Base-by-base conservation (phyloP, 495 filamentous ascomycete genomes). In the Penicillium ucsense region DNA sequence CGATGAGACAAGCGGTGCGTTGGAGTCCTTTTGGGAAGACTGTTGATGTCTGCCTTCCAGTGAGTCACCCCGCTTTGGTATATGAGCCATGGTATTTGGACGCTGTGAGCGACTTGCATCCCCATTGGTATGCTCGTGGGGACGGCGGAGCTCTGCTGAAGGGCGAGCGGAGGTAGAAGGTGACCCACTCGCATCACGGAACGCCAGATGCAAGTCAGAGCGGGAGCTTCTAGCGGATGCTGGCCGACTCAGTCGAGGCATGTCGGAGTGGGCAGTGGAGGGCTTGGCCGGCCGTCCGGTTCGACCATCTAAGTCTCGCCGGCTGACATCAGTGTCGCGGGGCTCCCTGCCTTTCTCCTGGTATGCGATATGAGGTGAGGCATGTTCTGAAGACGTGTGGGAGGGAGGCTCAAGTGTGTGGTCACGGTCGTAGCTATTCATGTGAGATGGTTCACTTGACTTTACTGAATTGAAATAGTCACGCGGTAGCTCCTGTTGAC, bases 301-400 rank as follows among this genome's bases (percentile, higher is more conserved):
- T 1, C 35, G 5, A 12, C 30, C 10, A 6, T 55, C 56, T 39
- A 43, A 35, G 9, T 59, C 52, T 40, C 52, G 56, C 27, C 49
- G 64, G 37, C 61, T 48, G 3, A 66, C 53, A 31, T 73, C 73
- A 3, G 59, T 49, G 3, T 71, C 66, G 4, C 63, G 66, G 5
- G 64, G 55, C 55, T 87, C 80, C 40, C 87, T 78, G 0, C 81
- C 81, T 59, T 89, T 90, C 57, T 94, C 88, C 62, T 94, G 89
- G 61, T 86, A 94, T 35, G 88, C 86, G 59, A 95, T 94, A 64
- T 97, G 89, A 33, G 89, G 87, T 6, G 86, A 88, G 7, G 78
- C 71, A 11, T 49, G 44, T 43, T 73, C 56, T 29, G 63, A 52
- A 11, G 61, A 54, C 4, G 45, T 36, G 35, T 46, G 53, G 31